Percentiles rank a stretch among this genome's conserved stretches.
phyloP scores from a whole-genome alignment of 345 rosid genomes.

The Noccaea bulbosa region DNA sequence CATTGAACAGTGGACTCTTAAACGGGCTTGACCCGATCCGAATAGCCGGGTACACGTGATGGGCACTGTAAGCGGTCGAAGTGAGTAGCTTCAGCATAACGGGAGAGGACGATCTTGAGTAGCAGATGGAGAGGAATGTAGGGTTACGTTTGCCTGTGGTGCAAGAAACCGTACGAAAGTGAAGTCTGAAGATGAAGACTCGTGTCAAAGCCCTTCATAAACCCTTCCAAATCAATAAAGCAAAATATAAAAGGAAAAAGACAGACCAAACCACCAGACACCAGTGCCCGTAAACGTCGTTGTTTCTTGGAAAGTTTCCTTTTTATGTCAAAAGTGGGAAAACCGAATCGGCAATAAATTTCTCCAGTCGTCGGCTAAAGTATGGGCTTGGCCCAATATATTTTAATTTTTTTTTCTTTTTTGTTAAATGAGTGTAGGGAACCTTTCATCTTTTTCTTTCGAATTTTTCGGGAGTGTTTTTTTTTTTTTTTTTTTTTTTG shows the following conservation, averaged over 20 bases:
- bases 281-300: neutral
- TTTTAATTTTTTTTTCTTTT: no score
- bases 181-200: constrained; percentile 20
- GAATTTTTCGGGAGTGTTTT: no score
- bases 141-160: constrained; percentile 22
- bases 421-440: no score
- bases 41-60: constrained; percentile 38
- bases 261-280: neutral
- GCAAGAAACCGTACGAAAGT: constrained; percentile 35
- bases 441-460: no score
- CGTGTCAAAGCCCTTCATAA: constrained; percentile 53
- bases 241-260: neutral
- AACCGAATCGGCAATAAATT: no score
- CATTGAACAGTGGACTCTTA: constrained; percentile 41
- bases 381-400: constrained; percentile 3
- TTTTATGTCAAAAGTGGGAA: neutral
- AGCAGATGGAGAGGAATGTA: constrained; percentile 18
- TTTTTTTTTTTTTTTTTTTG: no score
- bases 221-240: constrained; percentile 32
- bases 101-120: constrained; percentile 4
- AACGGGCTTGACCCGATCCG: constrained; percentile 37
- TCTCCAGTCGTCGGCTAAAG: neutral
- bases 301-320: neutral
- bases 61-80: constrained; percentile 38
- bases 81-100: constrained; percentile 63